Evolutionary conservation across 805 yeast species (phyloP), one percentile per base, ranked within the genome.

Genomic region (Teunomyces aglyptinius): DNA sequence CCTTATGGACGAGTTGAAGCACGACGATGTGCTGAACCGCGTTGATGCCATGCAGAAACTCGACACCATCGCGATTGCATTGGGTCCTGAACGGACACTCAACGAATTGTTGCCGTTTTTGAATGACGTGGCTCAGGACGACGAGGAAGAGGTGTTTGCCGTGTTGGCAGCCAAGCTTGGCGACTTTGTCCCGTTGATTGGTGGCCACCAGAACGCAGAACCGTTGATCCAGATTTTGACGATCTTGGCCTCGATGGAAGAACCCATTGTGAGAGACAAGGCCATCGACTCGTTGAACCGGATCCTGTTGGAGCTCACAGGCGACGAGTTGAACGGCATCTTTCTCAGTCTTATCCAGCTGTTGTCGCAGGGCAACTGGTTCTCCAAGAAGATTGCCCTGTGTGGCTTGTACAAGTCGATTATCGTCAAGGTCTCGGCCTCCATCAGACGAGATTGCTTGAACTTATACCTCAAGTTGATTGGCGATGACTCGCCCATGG

Each of bases 131-230:
- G 89, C 91, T 7, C 94, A 88, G 54, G 99, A 94, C 58, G 99
- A 95, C 64, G 99, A 94, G 69, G 99, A 94, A 67, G 99, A 94
- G 69, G 96, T 94, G 5, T 85, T 92, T 67, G 89, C 97, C 1
- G 92, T 90, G 16, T 77, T 95, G 52, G 97, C 97, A 3, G 89
- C 86, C 56, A 92, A 91, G 72, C 71, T 94, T 56, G 96, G 96
- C 16, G 80, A 81, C 47, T 92, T 94, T 64, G 82, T 90, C 29
- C 96, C 97, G 4, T 80, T 82, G 49, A 82, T 94, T 47, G 99
- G 99, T 41, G 99, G 99, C 31, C 74, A 70, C 49, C 61, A 63
- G 43, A 47, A 72, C 68, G 81, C 65, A 80, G 89, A 51, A 54
- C 73, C 75, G 2, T 65, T 73, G 54, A 67, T 82, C 48, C 77